These are phyloP conservation scores for Closterium sp. DNA, from an alignment of 139 green algal genomes.

Conservation along the genomic window DNA sequence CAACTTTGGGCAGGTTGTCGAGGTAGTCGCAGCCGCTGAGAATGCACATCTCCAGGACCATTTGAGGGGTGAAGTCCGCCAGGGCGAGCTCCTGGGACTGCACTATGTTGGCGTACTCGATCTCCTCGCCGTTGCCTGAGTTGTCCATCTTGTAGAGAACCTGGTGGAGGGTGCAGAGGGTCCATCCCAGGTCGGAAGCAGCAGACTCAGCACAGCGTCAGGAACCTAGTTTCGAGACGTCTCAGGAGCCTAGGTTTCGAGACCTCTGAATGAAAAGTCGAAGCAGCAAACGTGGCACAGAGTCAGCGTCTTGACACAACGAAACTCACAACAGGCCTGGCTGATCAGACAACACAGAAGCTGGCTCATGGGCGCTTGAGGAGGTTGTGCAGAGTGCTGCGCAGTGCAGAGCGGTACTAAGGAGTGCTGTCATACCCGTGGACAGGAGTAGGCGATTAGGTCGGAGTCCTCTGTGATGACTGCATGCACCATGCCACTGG, in stretches of 20 bases:
- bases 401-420: neutral
- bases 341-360: neutral
- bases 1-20: conserved; percentile 69
- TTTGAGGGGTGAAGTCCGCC: conserved; percentile 69
- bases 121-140: conserved; percentile 71
- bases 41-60: conserved; percentile 96
- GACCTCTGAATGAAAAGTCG: neutral
- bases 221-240: neutral
- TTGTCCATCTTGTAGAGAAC: conserved; percentile 93
- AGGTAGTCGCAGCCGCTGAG: conserved; percentile 96
- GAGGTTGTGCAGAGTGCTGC: neutral
- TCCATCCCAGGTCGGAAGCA: too few species aligned
- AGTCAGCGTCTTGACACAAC: too few species aligned
- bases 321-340: too few species aligned
- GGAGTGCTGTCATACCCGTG: conserved; percentile 52
- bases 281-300: neutral
- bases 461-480: conserved; percentile 97
- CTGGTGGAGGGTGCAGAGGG: conserved; percentile 49
- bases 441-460: conserved; percentile 91
- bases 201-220: neutral
- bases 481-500: conserved; percentile 70
- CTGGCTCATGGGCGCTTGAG: neutral
- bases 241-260: neutral
- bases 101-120: conserved; percentile 40
- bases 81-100: conserved; percentile 42